Conservation (phyloP, 306 rosid species). For the Rubus parviflorus region DNA sequence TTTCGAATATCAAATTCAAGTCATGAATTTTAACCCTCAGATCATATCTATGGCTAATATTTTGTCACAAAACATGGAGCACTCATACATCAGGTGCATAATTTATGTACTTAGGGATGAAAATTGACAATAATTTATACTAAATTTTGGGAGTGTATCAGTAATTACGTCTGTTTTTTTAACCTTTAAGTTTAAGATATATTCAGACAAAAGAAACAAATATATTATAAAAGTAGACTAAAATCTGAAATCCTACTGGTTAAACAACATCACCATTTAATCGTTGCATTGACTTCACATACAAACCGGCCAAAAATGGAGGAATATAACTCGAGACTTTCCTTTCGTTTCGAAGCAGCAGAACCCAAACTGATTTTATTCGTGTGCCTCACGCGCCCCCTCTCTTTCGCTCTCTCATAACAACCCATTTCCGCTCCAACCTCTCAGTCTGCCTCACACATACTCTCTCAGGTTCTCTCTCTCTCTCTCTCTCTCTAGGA, state of each 20-base stretch:
- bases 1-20: no score
- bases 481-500: not conserved
- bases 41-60: no score
- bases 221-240: not conserved
- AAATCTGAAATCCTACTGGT: not conserved
- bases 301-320: not conserved
- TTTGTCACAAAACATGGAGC: no score
- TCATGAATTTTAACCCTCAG: no score
- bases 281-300: not conserved
- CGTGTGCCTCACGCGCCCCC: conserved; percentile 11
- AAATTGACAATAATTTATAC: no score
- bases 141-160: no score
- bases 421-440: conserved; percentile 8
- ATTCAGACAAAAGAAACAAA: not conserved
- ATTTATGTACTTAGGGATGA: no score
- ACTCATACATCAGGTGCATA: no score
- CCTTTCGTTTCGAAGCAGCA: not conserved
- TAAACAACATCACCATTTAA: not conserved
- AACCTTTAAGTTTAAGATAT: no score
- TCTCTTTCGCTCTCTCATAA: not conserved
- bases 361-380: not conserved
- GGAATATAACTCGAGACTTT: not conserved
- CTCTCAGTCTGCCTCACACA: not conserved
- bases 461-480: not conserved
- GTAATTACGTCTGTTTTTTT: no score